A percentile compares a stretch with the other conserved stretches of the same genome.
Evolutionary conservation across 495 filamentous ascomycete genomes (phyloP).

Genomic region (Penicillium desertorum): DNA sequence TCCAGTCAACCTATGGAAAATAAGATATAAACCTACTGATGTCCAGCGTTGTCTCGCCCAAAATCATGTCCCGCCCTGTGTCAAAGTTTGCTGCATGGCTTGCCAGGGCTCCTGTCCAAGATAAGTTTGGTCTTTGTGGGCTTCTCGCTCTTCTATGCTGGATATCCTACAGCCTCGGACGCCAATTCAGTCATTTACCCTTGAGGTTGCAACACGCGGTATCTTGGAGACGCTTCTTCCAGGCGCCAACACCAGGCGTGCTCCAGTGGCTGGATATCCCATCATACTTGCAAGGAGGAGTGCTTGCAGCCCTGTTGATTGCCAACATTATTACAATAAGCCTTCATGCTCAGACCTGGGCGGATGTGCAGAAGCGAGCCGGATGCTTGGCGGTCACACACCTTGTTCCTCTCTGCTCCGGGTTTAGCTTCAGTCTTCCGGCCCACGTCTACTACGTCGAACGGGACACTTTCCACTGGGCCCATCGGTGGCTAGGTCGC

Average conservation of each 20-base stretch:
- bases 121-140: background rate
- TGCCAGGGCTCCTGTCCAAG: background rate
- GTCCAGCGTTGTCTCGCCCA: background rate
- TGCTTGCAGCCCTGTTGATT: slow-evolving; percentile 4
- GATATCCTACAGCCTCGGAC: background rate
- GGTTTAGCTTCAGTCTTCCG: slow-evolving; percentile 1
- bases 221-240: slow-evolving; percentile 6
- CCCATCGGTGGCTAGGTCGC: no score
- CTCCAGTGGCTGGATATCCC: slow-evolving; percentile 7
- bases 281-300: slow-evolving; percentile 4
- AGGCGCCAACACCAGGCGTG: background rate
- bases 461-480: no score
- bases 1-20: background rate
- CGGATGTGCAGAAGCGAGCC: slow-evolving; percentile 12
- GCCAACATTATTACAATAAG: slow-evolving; percentile 5
- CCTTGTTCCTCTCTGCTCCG: slow-evolving; percentile 10
- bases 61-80: background rate
- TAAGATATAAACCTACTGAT: background rate
- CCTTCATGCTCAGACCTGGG: slow-evolving; percentile 1
- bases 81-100: slow-evolving; percentile 5
- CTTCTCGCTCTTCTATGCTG: background rate
- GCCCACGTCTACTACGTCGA: no score
- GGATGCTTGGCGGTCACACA: slow-evolving; percentile 7
- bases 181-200: background rate
- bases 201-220: background rate